Base-by-base conservation (phyloP, 441 rosid species). In the Syzygium malaccense region DNA sequence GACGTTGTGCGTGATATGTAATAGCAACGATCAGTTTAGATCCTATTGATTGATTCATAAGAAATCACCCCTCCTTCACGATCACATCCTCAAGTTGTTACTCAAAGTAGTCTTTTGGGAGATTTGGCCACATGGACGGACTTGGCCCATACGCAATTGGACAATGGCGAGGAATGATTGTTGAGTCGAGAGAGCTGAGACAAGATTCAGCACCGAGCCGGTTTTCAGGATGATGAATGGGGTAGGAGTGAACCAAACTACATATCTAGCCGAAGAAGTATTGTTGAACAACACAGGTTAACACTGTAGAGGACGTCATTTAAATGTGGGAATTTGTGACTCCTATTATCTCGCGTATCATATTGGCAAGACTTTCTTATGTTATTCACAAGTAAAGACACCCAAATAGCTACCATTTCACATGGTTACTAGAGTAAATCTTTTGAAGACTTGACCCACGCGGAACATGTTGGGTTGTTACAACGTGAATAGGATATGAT, bases 281-380 rank as follows among this genome's bases (percentile, higher is more conserved):
- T 62, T n/a, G 4, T n/a, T n/a, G 19, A 62, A 62, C 19, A 7
- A 3, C 19, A 15, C 5, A 62, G 0, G 37, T 15, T 15, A n/a
- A n/a, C 11, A 62, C 2, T n/a, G 0, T 14, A 0, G 5, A n/a
- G 11, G 1, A 1, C 71, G 14, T 62, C 1, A 6, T 62, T 7
- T 3, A 14, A 6, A 1, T 2, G 7, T 62, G 3, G 0, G 33
- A 62, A n/a, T n/a, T 14, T n/a, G 14, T n/a, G 33, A 14, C 0
- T 4, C 37, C 45, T 41, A 8, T 62, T n/a, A n/a, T n/a, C 0
- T n/a, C 37, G n/a, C 10, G 3, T 62, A 30, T 14, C 20, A 62
- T 7, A n/a, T 62, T 30, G 10, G 37, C 33, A 7, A 62, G 37
- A 62, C 8, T 62, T 62, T 62, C 45, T n/a, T 4, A 62, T 62